Conservation (phyloP, 352 stramenopile genomes). For the Phytophthora sp. region DNA sequence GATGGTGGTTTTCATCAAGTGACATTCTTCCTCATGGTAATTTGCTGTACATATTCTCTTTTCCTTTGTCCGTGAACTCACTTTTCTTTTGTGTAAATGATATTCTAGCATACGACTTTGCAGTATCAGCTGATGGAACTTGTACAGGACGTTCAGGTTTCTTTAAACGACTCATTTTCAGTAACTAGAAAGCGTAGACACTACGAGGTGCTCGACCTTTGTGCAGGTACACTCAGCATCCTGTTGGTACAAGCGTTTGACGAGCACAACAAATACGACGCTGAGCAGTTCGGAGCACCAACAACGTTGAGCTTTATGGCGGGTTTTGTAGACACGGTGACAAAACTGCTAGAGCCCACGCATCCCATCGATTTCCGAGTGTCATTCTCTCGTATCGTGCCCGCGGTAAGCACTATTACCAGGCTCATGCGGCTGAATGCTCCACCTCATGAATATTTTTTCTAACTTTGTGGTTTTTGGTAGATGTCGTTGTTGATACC, state of each 20-base stretch:
- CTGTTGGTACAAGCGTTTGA: constrained; percentile 33
- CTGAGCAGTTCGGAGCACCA: constrained; percentile 8
- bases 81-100: background rate
- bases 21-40: constrained; percentile 44
- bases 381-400: constrained; percentile 45
- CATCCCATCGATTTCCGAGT: constrained; percentile 49
- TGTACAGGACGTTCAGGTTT: constrained; percentile 38
- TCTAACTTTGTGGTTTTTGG: constrained; percentile 2
- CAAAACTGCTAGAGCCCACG: constrained; percentile 32
- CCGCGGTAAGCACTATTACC: constrained; percentile 35
- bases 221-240: constrained; percentile 31
- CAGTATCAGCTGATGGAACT: constrained; percentile 50
- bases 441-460: no score
- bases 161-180: constrained; percentile 19
- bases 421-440: no score
- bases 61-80: background rate
- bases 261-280: constrained; percentile 4
- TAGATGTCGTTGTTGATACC: constrained; percentile 36
- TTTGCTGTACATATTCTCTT: background rate
- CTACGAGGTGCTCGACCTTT: constrained; percentile 41
- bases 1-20: constrained; percentile 25
- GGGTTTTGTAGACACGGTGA: constrained; percentile 24
- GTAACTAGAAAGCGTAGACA: constrained; percentile 20
- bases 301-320: constrained; percentile 14
- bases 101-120: constrained; percentile 50